Conservation (phyloP, 257 asterid genomes). For the Scutellaria barbata region DNA sequence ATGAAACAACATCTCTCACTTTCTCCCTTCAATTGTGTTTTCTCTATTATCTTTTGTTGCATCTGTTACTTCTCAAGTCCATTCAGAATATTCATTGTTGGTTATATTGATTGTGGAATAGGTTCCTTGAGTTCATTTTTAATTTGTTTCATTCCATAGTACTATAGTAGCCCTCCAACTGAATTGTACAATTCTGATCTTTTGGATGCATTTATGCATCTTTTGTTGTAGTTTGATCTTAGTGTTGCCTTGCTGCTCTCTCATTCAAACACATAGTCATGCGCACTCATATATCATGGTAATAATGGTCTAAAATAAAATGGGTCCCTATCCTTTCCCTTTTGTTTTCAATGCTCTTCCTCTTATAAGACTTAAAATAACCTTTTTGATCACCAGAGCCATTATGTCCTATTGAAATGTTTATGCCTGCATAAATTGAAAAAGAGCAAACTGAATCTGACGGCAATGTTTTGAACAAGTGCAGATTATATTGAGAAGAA, state of each 20-base stretch:
- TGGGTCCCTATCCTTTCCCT: neutral
- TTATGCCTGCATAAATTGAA: constrained; percentile 19
- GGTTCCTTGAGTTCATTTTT: neutral
- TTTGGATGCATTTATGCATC: neutral
- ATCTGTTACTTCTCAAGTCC: neutral
- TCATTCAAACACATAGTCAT: neutral
- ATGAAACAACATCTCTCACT: constrained; percentile 34
- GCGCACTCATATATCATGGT: neutral
- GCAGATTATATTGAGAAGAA: constrained; percentile 94
- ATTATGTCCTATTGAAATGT: neutral
- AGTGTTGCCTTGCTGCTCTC: neutral
- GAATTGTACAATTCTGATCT: neutral
- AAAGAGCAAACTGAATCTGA: neutral
- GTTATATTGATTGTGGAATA: neutral
- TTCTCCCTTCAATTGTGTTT: constrained; percentile 8
- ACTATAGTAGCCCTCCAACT: neutral
- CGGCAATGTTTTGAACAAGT: constrained; percentile 9
- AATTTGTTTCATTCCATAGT: neutral
- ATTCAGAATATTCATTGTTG: neutral
- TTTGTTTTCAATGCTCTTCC: constrained; percentile 3
- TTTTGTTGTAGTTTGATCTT: neutral
- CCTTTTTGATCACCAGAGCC: neutral
- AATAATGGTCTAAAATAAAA: neutral
- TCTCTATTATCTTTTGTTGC: neutral
- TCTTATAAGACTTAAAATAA: constrained; percentile 3